These are phyloP conservation scores for Phytophthora kernoviae DNA, from an alignment of 352 stramenopile genomes.

Conservation along the genomic window DNA sequence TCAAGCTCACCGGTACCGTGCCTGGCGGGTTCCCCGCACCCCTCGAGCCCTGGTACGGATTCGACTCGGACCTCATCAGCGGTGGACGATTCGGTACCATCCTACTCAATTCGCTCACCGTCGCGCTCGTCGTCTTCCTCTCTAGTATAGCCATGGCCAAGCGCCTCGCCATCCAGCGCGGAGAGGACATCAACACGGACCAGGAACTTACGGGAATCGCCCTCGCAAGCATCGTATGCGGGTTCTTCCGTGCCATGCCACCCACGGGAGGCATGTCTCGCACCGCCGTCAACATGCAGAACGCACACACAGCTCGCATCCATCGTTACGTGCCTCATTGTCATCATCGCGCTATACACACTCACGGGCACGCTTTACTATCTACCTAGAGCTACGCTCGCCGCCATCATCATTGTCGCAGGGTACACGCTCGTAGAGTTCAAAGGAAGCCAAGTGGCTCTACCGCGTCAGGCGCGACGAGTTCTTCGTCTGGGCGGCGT, in stretches of 20 bases:
- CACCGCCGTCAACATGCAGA: conserved; percentile 90
- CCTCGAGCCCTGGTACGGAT: conserved; percentile 51
- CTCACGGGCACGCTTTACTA: conserved; percentile 87
- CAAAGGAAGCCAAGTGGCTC: conserved; percentile 82
- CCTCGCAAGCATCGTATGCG: conserved; percentile 79
- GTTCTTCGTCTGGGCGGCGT: conserved; percentile 56
- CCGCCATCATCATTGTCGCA: conserved; percentile 90
- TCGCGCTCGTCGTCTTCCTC: conserved; percentile 87
- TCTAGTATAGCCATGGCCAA: conserved; percentile 90
- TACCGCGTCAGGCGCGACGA: conserved; percentile 64
- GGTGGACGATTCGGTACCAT: conserved; percentile 52
- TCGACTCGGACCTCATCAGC: conserved; percentile 44
- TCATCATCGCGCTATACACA: conserved; percentile 84
- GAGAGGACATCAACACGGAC: conserved; percentile 66
- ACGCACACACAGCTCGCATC: conserved; percentile 83
- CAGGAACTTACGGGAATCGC: conserved; percentile 91
- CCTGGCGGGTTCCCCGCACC: conserved; percentile 63
- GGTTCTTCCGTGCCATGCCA: conserved; percentile 88
- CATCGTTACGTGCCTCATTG: conserved; percentile 80
- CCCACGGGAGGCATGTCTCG: conserved; percentile 84
- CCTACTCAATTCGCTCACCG: conserved; percentile 60
- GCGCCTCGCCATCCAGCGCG: conserved; percentile 69
- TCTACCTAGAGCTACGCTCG: conserved; percentile 76
- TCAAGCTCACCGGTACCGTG: conserved; percentile 75
- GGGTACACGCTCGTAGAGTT: conserved; percentile 90